A percentile compares a stretch with the other conserved stretches of the same genome.
These are phyloP conservation scores for Microsporum canis DNA, from an alignment of 2,329 filamentous ascomycete genomes.

Conservation along the genomic window DNA sequence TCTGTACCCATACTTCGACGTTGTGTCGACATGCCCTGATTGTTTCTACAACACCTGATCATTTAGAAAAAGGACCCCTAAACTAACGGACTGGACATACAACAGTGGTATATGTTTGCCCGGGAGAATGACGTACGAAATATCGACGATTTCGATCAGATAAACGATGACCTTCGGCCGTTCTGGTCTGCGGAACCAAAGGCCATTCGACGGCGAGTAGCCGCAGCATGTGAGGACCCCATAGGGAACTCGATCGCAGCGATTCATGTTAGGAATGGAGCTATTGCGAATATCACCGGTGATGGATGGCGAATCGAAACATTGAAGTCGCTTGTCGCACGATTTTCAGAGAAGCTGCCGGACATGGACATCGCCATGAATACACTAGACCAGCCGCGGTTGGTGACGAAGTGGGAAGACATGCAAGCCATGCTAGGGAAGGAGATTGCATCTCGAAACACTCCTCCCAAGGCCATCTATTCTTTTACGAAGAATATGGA, in stretches of 20 bases:
- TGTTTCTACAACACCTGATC: background rate
- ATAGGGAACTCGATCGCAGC: slow-evolving; percentile 32
- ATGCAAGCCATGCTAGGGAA: background rate
- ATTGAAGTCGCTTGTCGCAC: background rate
- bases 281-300: slow-evolving; percentile 29
- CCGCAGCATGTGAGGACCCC: slow-evolving; percentile 29
- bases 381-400: background rate
- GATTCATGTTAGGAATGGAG: slow-evolving; percentile 20
- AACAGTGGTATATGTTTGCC: slow-evolving; percentile 37
- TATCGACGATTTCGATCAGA: slow-evolving; percentile 42
- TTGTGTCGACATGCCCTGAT: background rate
- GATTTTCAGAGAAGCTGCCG: background rate
- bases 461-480: background rate
- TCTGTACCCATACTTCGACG: background rate
- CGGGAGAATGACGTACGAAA: slow-evolving; percentile 32
- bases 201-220: slow-evolving; percentile 33
- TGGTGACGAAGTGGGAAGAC: background rate
- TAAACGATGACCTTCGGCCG: slow-evolving; percentile 40
- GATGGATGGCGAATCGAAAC: slow-evolving; percentile 32
- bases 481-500: background rate
- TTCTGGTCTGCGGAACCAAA: slow-evolving; percentile 39
- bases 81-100: background rate
- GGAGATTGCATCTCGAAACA: background rate
- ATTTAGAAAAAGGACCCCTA: background rate
- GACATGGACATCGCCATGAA: slow-evolving; percentile 5